Percentiles rank a stretch among this genome's conserved stretches.
These are phyloP conservation scores for Copromyces sp. DNA, from an alignment of 495 filamentous ascomycete species.

Conservation along the genomic window DNA sequence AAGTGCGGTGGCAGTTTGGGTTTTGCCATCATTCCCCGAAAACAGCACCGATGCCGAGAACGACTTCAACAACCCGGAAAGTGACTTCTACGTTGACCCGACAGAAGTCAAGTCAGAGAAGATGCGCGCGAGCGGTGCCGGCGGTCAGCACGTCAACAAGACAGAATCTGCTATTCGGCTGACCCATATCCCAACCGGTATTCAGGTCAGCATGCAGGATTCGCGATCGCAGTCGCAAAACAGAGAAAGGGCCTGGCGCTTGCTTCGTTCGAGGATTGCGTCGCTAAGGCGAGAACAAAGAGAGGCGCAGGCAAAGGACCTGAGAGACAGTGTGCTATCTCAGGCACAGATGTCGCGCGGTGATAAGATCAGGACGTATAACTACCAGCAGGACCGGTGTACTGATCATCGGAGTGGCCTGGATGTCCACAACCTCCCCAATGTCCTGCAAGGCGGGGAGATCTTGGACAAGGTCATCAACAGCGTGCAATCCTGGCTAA, in stretches of 20 bases:
- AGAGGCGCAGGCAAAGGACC: constrained; percentile 64
- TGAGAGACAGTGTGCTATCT: constrained; percentile 65
- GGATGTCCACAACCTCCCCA: constrained; percentile 70
- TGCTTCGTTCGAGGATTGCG: constrained; percentile 75
- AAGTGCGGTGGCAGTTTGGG: constrained; percentile 81
- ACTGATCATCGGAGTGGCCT: constrained; percentile 87
- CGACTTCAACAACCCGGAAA: constrained; percentile 70
- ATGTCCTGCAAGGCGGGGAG: constrained; percentile 64
- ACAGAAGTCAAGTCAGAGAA: constrained; percentile 78
- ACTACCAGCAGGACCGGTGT: constrained; percentile 84
- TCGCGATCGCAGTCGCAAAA: constrained; percentile 84
- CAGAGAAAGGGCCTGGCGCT: constrained; percentile 71
- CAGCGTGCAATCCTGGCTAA: constrained; percentile 70
- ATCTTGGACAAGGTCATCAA: constrained; percentile 68
- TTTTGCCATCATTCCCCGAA: constrained; percentile 75
- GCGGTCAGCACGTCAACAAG: constrained; percentile 96
- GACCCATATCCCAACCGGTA: constrained; percentile 82
- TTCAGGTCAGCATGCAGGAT: constrained; percentile 84
- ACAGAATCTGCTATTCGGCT: constrained; percentile 92
- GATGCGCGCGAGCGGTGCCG: constrained; percentile 86
- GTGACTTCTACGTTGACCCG: constrained; percentile 81
- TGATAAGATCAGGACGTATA: constrained; percentile 93
- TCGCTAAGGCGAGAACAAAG: constrained; percentile 70
- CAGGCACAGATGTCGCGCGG: constrained; percentile 77
- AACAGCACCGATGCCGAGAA: constrained; percentile 35